Evolutionary conservation across 1,139 yeast species (phyloP).

Genomic region (Yamadazyma membranifaciens): DNA sequence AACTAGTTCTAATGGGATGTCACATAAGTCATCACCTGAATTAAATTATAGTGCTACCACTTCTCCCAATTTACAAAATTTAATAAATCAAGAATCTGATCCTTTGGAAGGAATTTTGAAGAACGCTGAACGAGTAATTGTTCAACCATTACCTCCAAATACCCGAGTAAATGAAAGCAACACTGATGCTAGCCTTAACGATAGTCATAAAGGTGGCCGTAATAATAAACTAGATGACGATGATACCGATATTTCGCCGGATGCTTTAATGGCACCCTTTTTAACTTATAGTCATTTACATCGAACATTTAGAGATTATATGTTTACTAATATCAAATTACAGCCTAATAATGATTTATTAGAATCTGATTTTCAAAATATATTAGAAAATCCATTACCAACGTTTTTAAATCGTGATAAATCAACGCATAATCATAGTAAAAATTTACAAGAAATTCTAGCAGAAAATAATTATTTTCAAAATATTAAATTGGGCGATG

Average conservation of each 20-base stretch:
- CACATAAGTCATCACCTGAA: not conserved
- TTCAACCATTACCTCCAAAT: slow-evolving; percentile 6
- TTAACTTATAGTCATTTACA: slow-evolving; percentile 21
- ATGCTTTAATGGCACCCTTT: slow-evolving; percentile 16
- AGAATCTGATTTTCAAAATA: slow-evolving; percentile 14
- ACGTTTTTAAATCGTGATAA: slow-evolving; percentile 6
- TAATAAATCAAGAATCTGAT: slow-evolving; percentile 6
- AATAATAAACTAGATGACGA: slow-evolving; percentile 2
- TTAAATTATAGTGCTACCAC: slow-evolving; percentile 3
- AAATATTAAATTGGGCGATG: slow-evolving; percentile 1
- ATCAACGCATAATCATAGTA: slow-evolving; percentile 5
- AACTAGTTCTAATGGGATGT: not conserved
- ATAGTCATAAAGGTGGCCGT: not conserved
- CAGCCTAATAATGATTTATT: slow-evolving; percentile 9
- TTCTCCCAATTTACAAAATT: slow-evolving; percentile 7
- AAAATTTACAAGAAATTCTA: slow-evolving; percentile 14
- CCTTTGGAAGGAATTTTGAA: slow-evolving; percentile 8
- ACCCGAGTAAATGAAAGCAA: not conserved
- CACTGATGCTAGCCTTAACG: not conserved
- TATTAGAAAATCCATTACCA: slow-evolving; percentile 15
- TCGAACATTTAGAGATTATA: slow-evolving; percentile 27
- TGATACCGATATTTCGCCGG: slow-evolving; percentile 14
- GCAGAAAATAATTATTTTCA: slow-evolving; percentile 6
- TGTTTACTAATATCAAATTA: slow-evolving; percentile 26
- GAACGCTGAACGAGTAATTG: slow-evolving; percentile 8